Evolutionary conservation across 495 filamentous ascomycete species (phyloP).

Genomic region (Penicillium silybi): DNA sequence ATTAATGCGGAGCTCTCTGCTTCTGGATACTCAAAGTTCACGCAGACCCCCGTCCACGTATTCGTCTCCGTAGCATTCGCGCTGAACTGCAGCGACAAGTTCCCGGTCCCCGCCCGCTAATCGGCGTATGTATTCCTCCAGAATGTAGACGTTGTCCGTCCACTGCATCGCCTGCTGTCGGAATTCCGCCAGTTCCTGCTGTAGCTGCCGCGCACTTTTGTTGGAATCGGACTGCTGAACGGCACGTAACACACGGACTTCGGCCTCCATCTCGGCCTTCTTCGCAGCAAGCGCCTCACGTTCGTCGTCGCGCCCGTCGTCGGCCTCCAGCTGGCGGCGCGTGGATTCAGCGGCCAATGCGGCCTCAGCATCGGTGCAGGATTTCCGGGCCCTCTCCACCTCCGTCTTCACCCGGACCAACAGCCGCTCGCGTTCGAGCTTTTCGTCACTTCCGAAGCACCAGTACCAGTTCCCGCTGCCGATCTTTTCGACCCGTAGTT

Average conservation of each 20-base stretch:
- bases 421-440: conserved; percentile 44
- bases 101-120: conserved; percentile 50
- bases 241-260: conserved; percentile 23
- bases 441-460: conserved; percentile 64
- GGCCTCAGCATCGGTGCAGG: conserved; percentile 16
- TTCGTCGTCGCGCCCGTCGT: conserved; percentile 17
- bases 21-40: conserved; percentile 32
- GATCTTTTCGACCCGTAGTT: conserved; percentile 73
- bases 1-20: conserved; percentile 15
- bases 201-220: conserved; percentile 49
- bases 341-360: conserved; percentile 21
- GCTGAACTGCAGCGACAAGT: conserved; percentile 47
- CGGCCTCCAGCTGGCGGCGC: conserved; percentile 16
- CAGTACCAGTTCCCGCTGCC: conserved; percentile 82
- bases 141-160: conserved; percentile 61
- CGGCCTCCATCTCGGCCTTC: conserved; percentile 26
- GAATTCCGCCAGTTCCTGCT: conserved; percentile 44
- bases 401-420: conserved; percentile 52
- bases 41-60: conserved; percentile 59
- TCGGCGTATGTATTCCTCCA: conserved; percentile 58
- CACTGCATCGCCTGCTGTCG: conserved; percentile 47
- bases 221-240: conserved; percentile 35
- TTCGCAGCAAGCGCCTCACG: conserved; percentile 18
- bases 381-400: conserved; percentile 44
- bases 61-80: conserved; percentile 57